These are phyloP conservation scores for Herpetomonas muscarum DNA, from an alignment of 208 protist species.

Conservation along the genomic window DNA sequence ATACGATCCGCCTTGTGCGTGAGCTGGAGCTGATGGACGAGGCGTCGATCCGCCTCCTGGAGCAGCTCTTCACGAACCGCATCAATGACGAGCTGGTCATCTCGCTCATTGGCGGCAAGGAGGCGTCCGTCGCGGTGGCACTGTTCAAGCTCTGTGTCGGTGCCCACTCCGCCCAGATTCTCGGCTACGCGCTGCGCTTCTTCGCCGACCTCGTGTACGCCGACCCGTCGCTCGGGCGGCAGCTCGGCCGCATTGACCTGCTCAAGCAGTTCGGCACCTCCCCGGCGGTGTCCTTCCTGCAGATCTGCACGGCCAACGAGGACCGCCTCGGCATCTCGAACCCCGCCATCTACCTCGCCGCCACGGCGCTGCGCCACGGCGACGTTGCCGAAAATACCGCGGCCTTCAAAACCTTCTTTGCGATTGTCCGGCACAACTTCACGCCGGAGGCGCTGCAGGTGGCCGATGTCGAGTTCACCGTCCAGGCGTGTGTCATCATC, in stretches of 20 bases:
- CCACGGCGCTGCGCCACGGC: constrained; percentile 64
- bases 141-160: constrained; percentile 48
- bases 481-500: constrained; percentile 76
- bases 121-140: constrained; percentile 45
- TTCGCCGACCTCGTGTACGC: constrained; percentile 65
- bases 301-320: constrained; percentile 31
- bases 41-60: constrained; percentile 43
- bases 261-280: constrained; percentile 38
- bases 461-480: constrained; percentile 54
- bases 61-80: constrained; percentile 76
- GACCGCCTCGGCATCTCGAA: constrained; percentile 47
- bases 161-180: constrained; percentile 37
- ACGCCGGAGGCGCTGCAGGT: constrained; percentile 58
- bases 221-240: constrained; percentile 32
- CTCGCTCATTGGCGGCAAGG: constrained; percentile 48
- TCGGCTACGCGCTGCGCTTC: constrained; percentile 76
- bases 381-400: constrained; percentile 36
- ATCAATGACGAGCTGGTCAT: constrained; percentile 46
- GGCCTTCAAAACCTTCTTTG: constrained; percentile 62
- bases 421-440: constrained; percentile 38
- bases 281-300: constrained; percentile 52
- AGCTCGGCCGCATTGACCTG: constrained; percentile 42
- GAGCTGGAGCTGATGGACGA: constrained; percentile 68
- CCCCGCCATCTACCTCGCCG: constrained; percentile 73
- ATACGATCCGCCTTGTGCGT: constrained; percentile 59